Base-by-base conservation (phyloP, 371 early-diverging fungal genomes). In the Saksenaea vasiformis region DNA sequence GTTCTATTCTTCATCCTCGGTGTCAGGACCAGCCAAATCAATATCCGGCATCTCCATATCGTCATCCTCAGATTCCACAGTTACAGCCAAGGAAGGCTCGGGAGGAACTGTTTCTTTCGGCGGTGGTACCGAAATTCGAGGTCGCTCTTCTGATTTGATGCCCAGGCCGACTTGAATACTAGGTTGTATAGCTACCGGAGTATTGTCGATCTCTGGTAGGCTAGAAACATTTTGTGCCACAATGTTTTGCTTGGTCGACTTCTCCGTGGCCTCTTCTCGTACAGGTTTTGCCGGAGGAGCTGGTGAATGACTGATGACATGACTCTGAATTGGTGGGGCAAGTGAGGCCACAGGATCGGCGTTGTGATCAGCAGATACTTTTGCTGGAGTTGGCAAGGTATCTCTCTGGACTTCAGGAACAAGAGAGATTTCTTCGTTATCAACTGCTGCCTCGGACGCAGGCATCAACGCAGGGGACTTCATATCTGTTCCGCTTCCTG, bases 31-130 rank as follows among this genome's bases (percentile, higher is more conserved):
- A 56, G 73, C 70, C 78, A 77, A 67, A 54, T 75, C 78, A 27
- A 80, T 80, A 28, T 73, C 70, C 1, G 77, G 77, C 58, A 79
- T 79, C 22, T 71, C 77, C 58, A 76, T 64, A n/a, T 67, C 65
- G 11, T 65, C 64, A 34, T 75, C 79, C 31, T 70, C 65, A 41
- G 19, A 41, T 14, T 66, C 61, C 54, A 39, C 41, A 56, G 1
- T 28, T 53, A 13, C 41, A 57, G 31, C 39, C 61, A 1, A 27
- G 10, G 26, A 10, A 27, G 24, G 15, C 19, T 11, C 56, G 26
- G 5, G 19, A 7, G 1, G 27, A 26, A 5, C 17, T 37, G 14
- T 28, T 53, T 62, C 19, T 31, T 31, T 31, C 31, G 31, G 31
- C 31, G 7, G 31, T 26, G 54, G 56, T 34, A 22, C 26, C 28